Base-by-base conservation (phyloP, 441 rosid species). In the Gossypium schwendimanii region DNA sequence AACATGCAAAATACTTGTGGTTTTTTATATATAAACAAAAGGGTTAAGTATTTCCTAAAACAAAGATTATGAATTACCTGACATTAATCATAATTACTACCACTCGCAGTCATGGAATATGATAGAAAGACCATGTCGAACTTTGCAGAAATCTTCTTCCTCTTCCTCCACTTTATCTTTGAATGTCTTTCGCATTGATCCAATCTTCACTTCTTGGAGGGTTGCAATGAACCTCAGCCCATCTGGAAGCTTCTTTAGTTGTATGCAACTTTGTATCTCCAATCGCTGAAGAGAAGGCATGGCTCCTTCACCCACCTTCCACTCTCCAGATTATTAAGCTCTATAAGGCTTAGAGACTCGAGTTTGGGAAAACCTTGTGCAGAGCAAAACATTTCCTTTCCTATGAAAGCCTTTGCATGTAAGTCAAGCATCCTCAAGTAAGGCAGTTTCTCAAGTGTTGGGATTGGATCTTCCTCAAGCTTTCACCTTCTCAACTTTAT, bases 401-500 rank as follows among this genome's bases (percentile, higher is more conserved):
- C 53, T 0, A 0, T 39, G 31, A 41, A 70, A 26, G 26, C 45
- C 4, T 41, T 0, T 0, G 17, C 11, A 6, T 52, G 57, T 8
- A 52, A 52, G 7, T 52, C 10, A 0, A 52, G 3, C 6, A 6
- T 9, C 23, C 4, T 52, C 2, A 52, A 52, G 57, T 2, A 15
- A 17, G 11, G 23, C 2, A 70, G n/a, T 52, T 70, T 33, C 41
- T 58, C 73, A 2, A 70, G 39, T 12, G 23, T 52, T 41, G 74
- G 54, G 55, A 58, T 58, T 24, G 66, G 57, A 41, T 71, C 74
- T 24, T 58, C 41, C 2, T 41, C 74, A 6, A 80, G 45, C 1
- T 2, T 0, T 15, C 9, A n/a, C 0, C 26, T 1, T 2, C 0
- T 0, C 47, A 68, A 31, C 0, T 9, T 0, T 3, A 68, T n/a